phyloP scores from a whole-genome alignment of 352 stramenopile genomes.

The Phytophthora kernoviae region DNA sequence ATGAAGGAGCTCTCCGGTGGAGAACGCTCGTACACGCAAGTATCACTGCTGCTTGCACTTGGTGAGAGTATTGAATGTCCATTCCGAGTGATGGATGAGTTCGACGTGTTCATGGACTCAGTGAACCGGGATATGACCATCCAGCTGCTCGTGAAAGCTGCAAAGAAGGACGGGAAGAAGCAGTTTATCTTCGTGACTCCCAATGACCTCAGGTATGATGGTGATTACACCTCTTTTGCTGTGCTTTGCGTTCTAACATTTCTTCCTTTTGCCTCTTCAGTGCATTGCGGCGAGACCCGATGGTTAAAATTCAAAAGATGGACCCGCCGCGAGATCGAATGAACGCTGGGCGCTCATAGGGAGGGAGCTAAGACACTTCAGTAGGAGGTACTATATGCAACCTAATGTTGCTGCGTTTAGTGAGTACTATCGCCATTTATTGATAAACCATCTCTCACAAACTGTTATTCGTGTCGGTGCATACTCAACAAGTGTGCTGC shows the following conservation, averaged over 20 bases:
- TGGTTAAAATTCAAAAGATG: constrained; percentile 91
- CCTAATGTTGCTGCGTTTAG: constrained; percentile 11
- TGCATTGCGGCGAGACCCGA: constrained; percentile 66
- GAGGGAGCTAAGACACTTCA: constrained; percentile 5
- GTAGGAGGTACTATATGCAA: constrained; percentile 22
- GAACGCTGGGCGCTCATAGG: constrained; percentile 46
- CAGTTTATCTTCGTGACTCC: constrained; percentile 91
- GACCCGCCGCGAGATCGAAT: constrained; percentile 80
- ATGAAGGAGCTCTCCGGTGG: constrained; percentile 98
- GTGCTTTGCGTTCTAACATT: not conserved
- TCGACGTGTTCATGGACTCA: constrained; percentile 99
- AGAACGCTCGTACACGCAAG: constrained; percentile 96
- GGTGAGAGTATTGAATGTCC: constrained; percentile 91
- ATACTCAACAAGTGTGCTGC: too few relatives aligned
- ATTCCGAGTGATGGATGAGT: constrained; percentile 99
- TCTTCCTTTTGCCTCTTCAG: constrained; percentile 29
- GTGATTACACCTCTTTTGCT: constrained; percentile 6
- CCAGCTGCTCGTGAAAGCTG: constrained; percentile 90
- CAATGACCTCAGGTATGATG: constrained; percentile 82
- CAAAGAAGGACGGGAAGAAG: constrained; percentile 76
- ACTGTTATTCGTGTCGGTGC: too few relatives aligned
- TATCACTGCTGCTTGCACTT: constrained; percentile 96
- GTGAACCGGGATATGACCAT: constrained; percentile 96
- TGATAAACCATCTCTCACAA: not conserved
- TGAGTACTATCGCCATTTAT: constrained; percentile 20